Evolutionary conservation across 164 flowering plant genomes (phyloP).

Genomic region (Chimonanthus salicifolius): DNA sequence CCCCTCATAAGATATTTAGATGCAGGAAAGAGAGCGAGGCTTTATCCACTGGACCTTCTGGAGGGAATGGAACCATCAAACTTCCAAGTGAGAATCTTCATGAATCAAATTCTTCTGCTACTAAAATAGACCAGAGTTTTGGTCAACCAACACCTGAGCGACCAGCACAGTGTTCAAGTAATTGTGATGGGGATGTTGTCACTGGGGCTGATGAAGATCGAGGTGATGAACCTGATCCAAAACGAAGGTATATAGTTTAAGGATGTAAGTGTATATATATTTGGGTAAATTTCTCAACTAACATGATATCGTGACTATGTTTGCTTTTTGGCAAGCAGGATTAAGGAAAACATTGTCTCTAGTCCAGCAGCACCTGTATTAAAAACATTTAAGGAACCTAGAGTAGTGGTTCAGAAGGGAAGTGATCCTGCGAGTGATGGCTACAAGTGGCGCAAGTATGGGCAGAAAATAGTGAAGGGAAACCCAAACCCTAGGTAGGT

Average conservation of each 20-base stretch:
- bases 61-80: slow-evolving; percentile 15
- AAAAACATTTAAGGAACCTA: slow-evolving; percentile 55
- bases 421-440: slow-evolving; percentile 80
- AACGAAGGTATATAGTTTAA: slow-evolving; percentile 40
- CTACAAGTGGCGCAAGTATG: slow-evolving; percentile 91
- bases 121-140: slow-evolving; percentile 25
- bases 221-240: slow-evolving; percentile 36
- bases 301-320: neutral
- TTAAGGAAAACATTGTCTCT: neutral
- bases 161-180: slow-evolving; percentile 20
- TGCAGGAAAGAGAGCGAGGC: slow-evolving; percentile 29
- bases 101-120: slow-evolving; percentile 30
- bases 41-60: slow-evolving; percentile 21
- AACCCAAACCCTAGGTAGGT: slow-evolving; percentile 75
- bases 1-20: slow-evolving; percentile 47
- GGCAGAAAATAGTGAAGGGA: slow-evolving; percentile 94
- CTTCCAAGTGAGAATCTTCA: slow-evolving; percentile 17
- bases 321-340: neutral
- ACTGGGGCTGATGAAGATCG: slow-evolving; percentile 31
- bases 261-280: neutral
- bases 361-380: slow-evolving; percentile 22
- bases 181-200: neutral
- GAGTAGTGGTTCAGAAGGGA: slow-evolving; percentile 68
- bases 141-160: slow-evolving; percentile 23
- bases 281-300: neutral